Conservation (phyloP, 495 filamentous ascomycete species). For the Lasiosphaeriaceae sp. region DNA sequence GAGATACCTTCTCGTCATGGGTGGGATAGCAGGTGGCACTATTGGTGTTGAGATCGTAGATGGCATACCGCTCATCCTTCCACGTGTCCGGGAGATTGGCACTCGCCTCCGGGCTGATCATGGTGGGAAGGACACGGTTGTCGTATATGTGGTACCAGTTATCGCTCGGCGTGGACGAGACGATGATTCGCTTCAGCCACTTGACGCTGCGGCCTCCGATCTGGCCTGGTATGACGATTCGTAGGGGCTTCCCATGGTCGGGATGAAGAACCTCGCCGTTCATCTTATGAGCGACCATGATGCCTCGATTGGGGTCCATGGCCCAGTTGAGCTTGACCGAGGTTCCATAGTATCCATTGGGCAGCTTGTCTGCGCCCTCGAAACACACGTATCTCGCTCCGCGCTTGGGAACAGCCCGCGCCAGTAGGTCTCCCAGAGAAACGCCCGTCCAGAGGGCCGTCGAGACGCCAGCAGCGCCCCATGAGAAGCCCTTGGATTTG, state of each 20-base stretch:
- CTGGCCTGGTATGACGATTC: slow-evolving; percentile 85
- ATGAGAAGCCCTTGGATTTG: slow-evolving; percentile 95
- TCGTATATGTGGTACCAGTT: slow-evolving; percentile 98
- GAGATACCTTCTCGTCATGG: slow-evolving; percentile 68
- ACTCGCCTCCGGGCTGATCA: slow-evolving; percentile 78
- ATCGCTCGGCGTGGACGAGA: slow-evolving; percentile 76
- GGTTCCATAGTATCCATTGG: slow-evolving; percentile 89
- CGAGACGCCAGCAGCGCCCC: slow-evolving; percentile 86
- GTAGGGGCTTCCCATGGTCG: slow-evolving; percentile 83
- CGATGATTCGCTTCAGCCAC: slow-evolving; percentile 81
- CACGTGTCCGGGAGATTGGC: slow-evolving; percentile 74
- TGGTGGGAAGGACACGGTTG: slow-evolving; percentile 87
- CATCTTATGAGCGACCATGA: slow-evolving; percentile 91
- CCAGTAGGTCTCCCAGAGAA: slow-evolving; percentile 67
- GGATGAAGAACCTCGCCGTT: slow-evolving; percentile 81
- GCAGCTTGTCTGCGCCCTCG: slow-evolving; percentile 86
- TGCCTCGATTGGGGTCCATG: slow-evolving; percentile 77
- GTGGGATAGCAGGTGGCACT: slow-evolving; percentile 78
- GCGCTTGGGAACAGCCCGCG: slow-evolving; percentile 61
- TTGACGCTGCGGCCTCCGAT: slow-evolving; percentile 95
- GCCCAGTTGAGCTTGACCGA: slow-evolving; percentile 86
- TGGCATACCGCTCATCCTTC: slow-evolving; percentile 90
- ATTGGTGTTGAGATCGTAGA: slow-evolving; percentile 90
- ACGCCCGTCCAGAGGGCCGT: slow-evolving; percentile 90
- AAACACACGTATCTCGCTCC: slow-evolving; percentile 85